Base-by-base conservation (phyloP, 768 basidiomycete genomes). In the Zangia roseola region DNA sequence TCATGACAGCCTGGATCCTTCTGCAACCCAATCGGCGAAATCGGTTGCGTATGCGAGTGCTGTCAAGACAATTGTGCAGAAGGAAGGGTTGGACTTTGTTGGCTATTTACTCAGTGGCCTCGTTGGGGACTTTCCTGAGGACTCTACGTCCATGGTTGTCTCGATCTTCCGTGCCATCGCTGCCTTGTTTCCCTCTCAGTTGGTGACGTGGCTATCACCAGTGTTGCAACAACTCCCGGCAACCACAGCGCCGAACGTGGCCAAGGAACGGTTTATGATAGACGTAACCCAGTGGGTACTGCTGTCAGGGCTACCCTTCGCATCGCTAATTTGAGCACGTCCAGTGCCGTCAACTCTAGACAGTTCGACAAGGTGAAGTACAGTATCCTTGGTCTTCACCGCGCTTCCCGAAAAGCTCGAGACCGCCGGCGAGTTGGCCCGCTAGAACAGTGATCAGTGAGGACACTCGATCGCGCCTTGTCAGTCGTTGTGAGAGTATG, bases 111-210 rank as follows among this genome's bases (percentile, higher is more conserved):
- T 98, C 44, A 70, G 76, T 17, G 95, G 97, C 4, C 74, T 97
- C 23, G 83, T 91, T 5, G 84, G 87, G 19, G 86, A 88, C 52
- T 98, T 94, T 65, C 91, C 91, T 4, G 92, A 92, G 62, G 95
- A 97, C 50, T 79, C 84, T 4, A 74, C 83, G 6, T 76, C 87
- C 9, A 64, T 73, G 30, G 84, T 94, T 38, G 82, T 91, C 47
- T 81, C 86, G 3, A 84, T 97, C 52, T 80, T 95, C 66, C 80
- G 90, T 14, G 75, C 79, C 12, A 66, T 93, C 43, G 76, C 84
- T 23, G 69, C 72, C 31, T 61, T 82, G n/a, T 91, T 88, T 83
- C 75, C 86, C 2, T 62, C 73, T 7, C 83, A 86, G 61, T 65
- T 94, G 38, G 70, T 86, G 30, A 65, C 74, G 19, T 95, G 91